A percentile compares a stretch with the other conserved stretches of the same genome.
phyloP scores from a whole-genome alignment of 106 monocot species.

The Allium cepa region DNA sequence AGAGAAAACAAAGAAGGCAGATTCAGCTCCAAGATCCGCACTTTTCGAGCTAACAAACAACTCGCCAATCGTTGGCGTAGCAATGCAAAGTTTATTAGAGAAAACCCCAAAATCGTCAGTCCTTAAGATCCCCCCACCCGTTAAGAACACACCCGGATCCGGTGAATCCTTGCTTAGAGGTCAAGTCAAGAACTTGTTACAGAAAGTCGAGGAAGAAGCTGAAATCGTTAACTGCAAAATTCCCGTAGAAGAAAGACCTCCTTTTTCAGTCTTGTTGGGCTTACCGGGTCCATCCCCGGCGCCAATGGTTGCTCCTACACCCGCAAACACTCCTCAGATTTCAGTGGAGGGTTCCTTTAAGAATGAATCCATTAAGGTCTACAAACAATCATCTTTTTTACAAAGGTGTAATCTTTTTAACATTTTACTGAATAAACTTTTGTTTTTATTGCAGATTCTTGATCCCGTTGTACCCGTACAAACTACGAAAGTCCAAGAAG shows the following conservation, averaged over 20 bases:
- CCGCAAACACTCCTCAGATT: slow-evolving; percentile 58
- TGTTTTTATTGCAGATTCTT: background rate
- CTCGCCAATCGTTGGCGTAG: slow-evolving; percentile 79
- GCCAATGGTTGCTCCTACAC: slow-evolving; percentile 76
- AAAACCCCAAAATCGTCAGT: too few species aligned
- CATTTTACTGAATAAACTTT: background rate
- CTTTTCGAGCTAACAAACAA: slow-evolving; percentile 88
- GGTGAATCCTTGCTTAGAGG: slow-evolving; percentile 85
- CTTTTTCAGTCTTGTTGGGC: slow-evolving; percentile 53
- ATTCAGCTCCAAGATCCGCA: slow-evolving; percentile 19
- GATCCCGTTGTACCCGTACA: background rate
- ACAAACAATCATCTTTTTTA: background rate
- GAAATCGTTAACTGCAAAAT: slow-evolving; percentile 41
- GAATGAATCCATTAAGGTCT: slow-evolving; percentile 43
- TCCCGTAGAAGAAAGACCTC: slow-evolving; percentile 5
- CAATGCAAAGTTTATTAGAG: background rate
- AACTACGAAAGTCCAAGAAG: slow-evolving; percentile 13
- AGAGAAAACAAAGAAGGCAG: slow-evolving; percentile 42
- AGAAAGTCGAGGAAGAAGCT: slow-evolving; percentile 72
- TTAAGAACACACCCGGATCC: slow-evolving; percentile 43
- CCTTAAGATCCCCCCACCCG: slow-evolving; percentile 4
- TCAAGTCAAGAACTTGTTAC: slow-evolving; percentile 82
- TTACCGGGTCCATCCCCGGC: slow-evolving; percentile 33
- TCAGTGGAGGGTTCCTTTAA: slow-evolving; percentile 20
- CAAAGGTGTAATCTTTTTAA: background rate